Base-by-base conservation (phyloP, 257 asterid species). In the Penstemon barbatus region DNA sequence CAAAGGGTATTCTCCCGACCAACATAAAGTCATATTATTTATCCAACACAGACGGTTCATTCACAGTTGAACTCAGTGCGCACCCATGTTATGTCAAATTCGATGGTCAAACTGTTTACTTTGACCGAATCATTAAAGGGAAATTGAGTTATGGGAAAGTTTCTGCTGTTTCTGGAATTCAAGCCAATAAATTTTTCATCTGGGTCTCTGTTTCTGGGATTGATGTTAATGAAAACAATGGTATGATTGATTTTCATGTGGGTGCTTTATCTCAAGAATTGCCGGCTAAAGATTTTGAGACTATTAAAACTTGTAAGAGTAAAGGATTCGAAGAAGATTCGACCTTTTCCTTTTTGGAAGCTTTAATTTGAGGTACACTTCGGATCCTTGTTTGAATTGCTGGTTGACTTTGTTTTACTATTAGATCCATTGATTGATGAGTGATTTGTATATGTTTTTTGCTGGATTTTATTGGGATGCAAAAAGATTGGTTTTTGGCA, bases 151-250 rank as follows among this genome's bases (percentile, higher is more conserved):
- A 60, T 18, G 95, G 95, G 7, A 68, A 68, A 54, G 95, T 91
- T 1, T 83, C 72, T 1, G 87, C 66, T 10, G 91, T 91, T 38
- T 81, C 89, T 0, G 97, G 97, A 12, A 86, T 91, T 43, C 93
- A 81, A 74, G 95, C 93, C 0, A 88, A 81, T 76, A 78, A 84
- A 60, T 49, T 84, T 41, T 88, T 89, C 74, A 0, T 89, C 0
- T 89, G 96, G 96, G 84, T 91, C 2, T 63, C 89, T 7, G 87
- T 91, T 0, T 75, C 72, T 61, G 92, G 87, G 42, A 86, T 89
- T 65, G 84, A 82, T 5, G 91, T 87, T 48, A 84, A 81, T 66
- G 82, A 71, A 1, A 39, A 44, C 39, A 70, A 71, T 36, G 78
- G 65, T 18, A 41, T 50, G 84, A 76, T 90, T 64, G 83, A 79